Percentiles rank a stretch among this genome's conserved stretches.
phyloP scores from a whole-genome alignment of 345 rosid genomes.

The Corymbia maculata region DNA sequence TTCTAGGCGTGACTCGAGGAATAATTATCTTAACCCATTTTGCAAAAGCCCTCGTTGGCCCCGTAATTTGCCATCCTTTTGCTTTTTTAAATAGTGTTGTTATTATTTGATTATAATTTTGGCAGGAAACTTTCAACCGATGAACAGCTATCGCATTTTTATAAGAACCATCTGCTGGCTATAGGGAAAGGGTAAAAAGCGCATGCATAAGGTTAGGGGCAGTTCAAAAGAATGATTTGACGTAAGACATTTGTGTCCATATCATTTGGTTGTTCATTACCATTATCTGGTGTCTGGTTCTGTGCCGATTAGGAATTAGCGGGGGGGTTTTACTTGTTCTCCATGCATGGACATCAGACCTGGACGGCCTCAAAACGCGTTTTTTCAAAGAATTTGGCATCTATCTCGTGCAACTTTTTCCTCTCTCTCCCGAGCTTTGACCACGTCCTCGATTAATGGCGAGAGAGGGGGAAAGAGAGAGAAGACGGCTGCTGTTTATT shows the following conservation, averaged over 20 bases:
- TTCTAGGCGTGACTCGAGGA: not conserved
- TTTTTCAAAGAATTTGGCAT: not conserved
- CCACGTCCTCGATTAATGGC: not conserved
- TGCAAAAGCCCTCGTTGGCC: not conserved
- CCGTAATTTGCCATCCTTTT: not conserved
- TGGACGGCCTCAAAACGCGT: not conserved
- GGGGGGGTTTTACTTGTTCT: not conserved
- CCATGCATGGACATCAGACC: not conserved
- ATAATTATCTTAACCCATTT: not conserved
- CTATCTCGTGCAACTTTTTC: not conserved
- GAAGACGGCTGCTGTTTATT: not conserved
- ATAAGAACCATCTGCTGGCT: not conserved
- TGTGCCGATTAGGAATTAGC: not conserved
- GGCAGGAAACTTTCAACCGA: not conserved
- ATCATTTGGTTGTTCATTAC: not conserved
- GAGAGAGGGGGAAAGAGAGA: not conserved
- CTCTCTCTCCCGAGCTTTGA: not conserved
- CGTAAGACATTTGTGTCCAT: not conserved
- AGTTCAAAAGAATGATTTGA: not conserved
- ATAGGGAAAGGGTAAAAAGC: not conserved
- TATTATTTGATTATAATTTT: not conserved
- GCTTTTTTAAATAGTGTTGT: not conserved
- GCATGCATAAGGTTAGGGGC: not conserved
- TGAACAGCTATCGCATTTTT: not conserved
- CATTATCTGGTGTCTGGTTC: not conserved